Evolutionary conservation across 2,329 filamentous ascomycete species (phyloP).

Genomic region (Penicillium hordei): DNA sequence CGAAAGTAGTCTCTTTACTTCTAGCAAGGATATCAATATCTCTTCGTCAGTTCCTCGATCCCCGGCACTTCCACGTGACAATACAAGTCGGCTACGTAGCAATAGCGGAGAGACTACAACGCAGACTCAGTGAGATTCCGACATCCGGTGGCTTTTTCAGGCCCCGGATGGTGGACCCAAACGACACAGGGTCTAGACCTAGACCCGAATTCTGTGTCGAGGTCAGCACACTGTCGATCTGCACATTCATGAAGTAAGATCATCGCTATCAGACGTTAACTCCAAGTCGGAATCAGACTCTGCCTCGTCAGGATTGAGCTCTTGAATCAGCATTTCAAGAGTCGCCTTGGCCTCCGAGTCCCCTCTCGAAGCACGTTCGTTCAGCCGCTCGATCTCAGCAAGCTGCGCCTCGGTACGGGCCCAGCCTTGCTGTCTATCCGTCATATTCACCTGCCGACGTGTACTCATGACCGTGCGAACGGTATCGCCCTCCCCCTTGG

Average conservation of each 20-base stretch:
- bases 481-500: conserved; percentile 63
- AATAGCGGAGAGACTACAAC: not conserved
- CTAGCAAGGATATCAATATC: not conserved
- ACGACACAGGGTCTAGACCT: not conserved
- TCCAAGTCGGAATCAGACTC: conserved; percentile 3
- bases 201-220: not conserved
- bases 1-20: not conserved
- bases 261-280: not conserved
- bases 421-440: conserved; percentile 37
- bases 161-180: not conserved
- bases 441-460: conserved; percentile 34
- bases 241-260: not conserved
- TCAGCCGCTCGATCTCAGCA: conserved; percentile 38
- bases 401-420: conserved; percentile 40
- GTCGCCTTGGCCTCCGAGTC: conserved; percentile 37
- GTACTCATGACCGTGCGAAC: conserved; percentile 61
- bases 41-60: not conserved
- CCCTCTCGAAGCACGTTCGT: conserved; percentile 37
- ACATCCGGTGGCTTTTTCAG: not conserved
- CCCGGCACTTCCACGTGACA: not conserved
- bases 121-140: not conserved
- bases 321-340: conserved; percentile 33
- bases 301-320: conserved; percentile 1
- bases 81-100: not conserved
- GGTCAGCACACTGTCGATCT: not conserved